Percentiles rank a stretch among this genome's conserved stretches.
Conservation (phyloP, 306 rosid genomes). For the Acacia acuminata region DNA sequence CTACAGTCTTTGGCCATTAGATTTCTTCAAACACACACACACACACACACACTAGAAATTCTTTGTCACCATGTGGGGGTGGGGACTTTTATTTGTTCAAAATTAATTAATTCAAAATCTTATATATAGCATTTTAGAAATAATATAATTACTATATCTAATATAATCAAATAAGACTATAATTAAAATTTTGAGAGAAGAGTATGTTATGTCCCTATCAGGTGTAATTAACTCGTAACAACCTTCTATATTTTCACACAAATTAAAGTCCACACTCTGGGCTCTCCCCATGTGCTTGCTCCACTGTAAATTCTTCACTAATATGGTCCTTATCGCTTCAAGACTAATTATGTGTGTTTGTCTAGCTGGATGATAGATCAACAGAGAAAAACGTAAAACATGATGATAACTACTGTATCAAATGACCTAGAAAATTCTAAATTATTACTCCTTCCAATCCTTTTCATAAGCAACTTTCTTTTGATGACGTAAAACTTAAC, state of each 20-base stretch:
- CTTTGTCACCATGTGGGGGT: constrained; percentile 24
- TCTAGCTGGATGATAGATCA: background rate
- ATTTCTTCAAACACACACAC: background rate
- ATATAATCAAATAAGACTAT: background rate
- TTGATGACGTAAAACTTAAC: too few relatives aligned
- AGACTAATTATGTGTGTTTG: background rate
- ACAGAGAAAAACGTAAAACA: background rate
- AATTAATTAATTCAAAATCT: background rate
- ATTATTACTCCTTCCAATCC: too few relatives aligned
- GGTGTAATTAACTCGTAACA: background rate
- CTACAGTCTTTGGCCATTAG: constrained; percentile 15
- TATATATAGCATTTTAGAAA: background rate
- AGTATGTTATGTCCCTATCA: background rate
- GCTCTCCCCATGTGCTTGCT: background rate
- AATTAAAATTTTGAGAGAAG: background rate
- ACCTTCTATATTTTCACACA: background rate
- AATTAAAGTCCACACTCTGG: background rate
- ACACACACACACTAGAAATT: background rate
- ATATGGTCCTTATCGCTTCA: background rate
- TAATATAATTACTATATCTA: background rate
- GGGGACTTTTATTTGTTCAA: background rate
- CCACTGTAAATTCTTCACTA: background rate
- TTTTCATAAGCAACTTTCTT: too few relatives aligned
- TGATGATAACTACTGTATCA: background rate
- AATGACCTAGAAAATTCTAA: too few relatives aligned